These are phyloP conservation scores for Coemansia sp. DNA, from an alignment of 371 early-diverging fungal species.

Conservation along the genomic window DNA sequence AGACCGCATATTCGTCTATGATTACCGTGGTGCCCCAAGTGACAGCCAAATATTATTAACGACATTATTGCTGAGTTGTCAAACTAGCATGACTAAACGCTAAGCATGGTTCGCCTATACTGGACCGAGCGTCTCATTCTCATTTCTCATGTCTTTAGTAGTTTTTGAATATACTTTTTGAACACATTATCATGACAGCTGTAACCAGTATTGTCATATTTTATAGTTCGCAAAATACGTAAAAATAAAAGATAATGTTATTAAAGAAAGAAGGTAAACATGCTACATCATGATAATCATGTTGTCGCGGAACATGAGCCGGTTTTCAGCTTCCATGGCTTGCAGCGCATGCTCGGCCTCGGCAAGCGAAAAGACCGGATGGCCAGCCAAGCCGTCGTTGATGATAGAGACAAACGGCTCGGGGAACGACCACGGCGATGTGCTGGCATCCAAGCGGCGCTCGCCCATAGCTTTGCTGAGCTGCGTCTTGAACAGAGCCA, in stretches of 20 bases:
- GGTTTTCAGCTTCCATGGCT: constrained; percentile 64
- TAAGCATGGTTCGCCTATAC: too few relatives aligned
- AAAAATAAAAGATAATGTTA: too few relatives aligned
- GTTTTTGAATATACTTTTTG: too few relatives aligned
- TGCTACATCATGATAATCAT: constrained; percentile 63
- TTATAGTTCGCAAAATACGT: too few relatives aligned
- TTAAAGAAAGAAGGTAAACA: constrained; percentile 5
- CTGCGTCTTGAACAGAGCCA: constrained; percentile 45
- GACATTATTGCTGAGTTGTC: too few relatives aligned
- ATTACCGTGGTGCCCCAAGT: too few relatives aligned
- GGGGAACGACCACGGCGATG: constrained; percentile 48
- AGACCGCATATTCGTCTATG: not conserved
- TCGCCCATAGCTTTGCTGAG: constrained; percentile 41
- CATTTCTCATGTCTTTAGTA: too few relatives aligned
- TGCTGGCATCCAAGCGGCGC: constrained; percentile 37
- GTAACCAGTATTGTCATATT: too few relatives aligned
- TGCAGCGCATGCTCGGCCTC: constrained; percentile 58
- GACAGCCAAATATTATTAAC: too few relatives aligned
- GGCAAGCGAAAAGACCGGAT: constrained; percentile 32
- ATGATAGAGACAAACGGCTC: constrained; percentile 44
- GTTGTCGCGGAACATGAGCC: constrained; percentile 70
- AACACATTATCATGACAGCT: too few relatives aligned
- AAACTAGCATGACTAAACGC: too few relatives aligned
- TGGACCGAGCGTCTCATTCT: too few relatives aligned
- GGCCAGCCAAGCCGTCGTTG: constrained; percentile 23